Base-by-base conservation (phyloP, 805 yeast species). In the Saccharomycopsis fermentans region DNA sequence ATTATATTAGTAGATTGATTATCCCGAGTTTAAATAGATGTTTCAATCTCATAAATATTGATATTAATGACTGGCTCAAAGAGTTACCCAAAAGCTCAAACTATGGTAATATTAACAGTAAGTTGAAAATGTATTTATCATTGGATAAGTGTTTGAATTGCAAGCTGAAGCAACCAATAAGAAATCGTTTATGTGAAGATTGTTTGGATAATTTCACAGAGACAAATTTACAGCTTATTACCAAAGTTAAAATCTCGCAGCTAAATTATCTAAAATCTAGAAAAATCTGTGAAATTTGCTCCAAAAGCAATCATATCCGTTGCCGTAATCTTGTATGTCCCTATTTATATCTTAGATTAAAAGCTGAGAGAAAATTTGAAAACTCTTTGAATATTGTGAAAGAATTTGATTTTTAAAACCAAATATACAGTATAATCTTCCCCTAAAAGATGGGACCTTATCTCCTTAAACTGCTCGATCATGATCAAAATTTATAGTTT, bases 1-100 rank as follows among this genome's bases (percentile, higher is more conserved):
- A 94, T 67, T 94, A 94, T 69, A 90, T 94, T 54, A 79, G 80
- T 2, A 86, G 88, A 66, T 89, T 89, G 1, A 70, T 94, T 53
- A 81, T 92, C 8, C 98, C 99, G 1, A 98, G 99, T 0, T 71
- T 94, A 57, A 95, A 89, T 62, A 73, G 99, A 59, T 73, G 92
- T 1, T 87, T 94, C 70, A 86, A 83, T 64, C 70, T 92, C 14
- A 71, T 90, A 59, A 99, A 99, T 0, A 94, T 87, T 2, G 86
- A 90, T 70, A 77, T 91, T 5, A 74, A 75, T 48, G 74, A 74
- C 3, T 94, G 99, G 99, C 87, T 83, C 62, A 70, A 70, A 11
- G 87, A 82, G 29, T 74, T 90, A 73, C 89, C 96, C 47, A 53
- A 43, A 12, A 24, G 19, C 24, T 40, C 29, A 32, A 43, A 54